Conservation (phyloP, 164 flowering plant species). For the Chloranthus sessilifolius region DNA sequence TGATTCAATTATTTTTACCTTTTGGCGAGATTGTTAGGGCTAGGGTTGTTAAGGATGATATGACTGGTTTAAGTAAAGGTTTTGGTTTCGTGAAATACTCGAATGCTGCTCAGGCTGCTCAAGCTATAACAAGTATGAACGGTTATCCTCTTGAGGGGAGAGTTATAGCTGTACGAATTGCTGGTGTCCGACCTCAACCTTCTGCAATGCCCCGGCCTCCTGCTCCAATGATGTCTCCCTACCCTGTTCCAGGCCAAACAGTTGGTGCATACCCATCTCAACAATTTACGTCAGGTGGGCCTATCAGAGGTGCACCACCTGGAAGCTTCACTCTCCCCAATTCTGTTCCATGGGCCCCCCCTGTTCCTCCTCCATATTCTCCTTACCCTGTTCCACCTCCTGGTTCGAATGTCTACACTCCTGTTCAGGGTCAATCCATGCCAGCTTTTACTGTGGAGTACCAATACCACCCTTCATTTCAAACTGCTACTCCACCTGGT, state of each 20-base stretch:
- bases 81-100: conserved; percentile 93
- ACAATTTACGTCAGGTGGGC: conserved; percentile 48
- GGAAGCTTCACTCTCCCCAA: conserved; percentile 46
- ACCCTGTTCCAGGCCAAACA: conserved; percentile 44
- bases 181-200: conserved; percentile 88
- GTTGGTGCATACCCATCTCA: conserved; percentile 72
- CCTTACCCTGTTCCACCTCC: conserved; percentile 34
- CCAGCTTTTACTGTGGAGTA: conserved; percentile 59
- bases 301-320: conserved; percentile 45
- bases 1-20: conserved; percentile 60
- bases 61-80: conserved; percentile 74
- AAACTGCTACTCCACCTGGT: conserved; percentile 36
- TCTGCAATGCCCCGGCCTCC: conserved; percentile 52
- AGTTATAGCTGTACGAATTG: conserved; percentile 83
- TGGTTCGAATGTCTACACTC: conserved; percentile 43
- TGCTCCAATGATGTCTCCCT: conserved; percentile 47
- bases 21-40: conserved; percentile 90
- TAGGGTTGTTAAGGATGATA: conserved; percentile 75
- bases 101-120: conserved; percentile 67
- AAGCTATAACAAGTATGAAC: conserved; percentile 71
- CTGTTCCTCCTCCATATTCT: conserved; percentile 55
- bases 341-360: conserved; percentile 81
- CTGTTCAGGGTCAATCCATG: conserved; percentile 53
- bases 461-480: conserved; percentile 62
- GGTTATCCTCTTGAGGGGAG: conserved; percentile 72